Conservation (phyloP, 257 asterid species). For the Rhazya stricta region DNA sequence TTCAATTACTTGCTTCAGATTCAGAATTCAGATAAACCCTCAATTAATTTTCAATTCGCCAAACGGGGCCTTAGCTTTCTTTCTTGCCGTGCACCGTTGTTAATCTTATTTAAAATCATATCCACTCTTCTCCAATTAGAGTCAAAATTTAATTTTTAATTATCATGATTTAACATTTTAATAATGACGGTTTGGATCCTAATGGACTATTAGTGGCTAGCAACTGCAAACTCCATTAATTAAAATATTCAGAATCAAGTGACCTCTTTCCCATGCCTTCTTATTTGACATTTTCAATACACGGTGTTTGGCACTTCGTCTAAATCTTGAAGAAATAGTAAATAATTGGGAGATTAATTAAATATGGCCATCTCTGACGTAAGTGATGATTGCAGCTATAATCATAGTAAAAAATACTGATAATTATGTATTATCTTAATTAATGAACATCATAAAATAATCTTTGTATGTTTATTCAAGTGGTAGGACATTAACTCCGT, state of each 20-base stretch:
- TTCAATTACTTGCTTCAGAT: slow-evolving; percentile 2
- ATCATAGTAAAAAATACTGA: not conserved
- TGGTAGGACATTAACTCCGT: not conserved
- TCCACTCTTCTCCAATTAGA: slow-evolving; percentile 8
- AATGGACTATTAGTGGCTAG: slow-evolving; percentile 2
- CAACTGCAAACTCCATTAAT: slow-evolving; percentile 2
- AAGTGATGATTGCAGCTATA: not conserved
- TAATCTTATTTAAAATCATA: slow-evolving; percentile 4
- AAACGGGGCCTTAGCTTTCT: not conserved
- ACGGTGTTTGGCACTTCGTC: not conserved
- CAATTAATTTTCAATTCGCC: not conserved
- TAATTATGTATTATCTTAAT: not conserved
- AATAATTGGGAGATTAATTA: not conserved
- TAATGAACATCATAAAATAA: not conserved
- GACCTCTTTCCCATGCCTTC: not conserved
- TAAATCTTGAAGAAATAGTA: not conserved
- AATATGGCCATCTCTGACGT: not conserved
- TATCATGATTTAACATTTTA: not conserved
- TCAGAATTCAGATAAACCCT: not conserved
- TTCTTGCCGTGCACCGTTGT: slow-evolving; percentile 15
- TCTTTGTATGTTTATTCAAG: not conserved
- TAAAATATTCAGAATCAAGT: not conserved
- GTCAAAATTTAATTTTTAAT: slow-evolving; percentile 5
- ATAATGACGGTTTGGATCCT: not conserved
- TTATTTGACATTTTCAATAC: not conserved